Conservation (phyloP, 78 protist species). For the Bigelowiella natans region DNA sequence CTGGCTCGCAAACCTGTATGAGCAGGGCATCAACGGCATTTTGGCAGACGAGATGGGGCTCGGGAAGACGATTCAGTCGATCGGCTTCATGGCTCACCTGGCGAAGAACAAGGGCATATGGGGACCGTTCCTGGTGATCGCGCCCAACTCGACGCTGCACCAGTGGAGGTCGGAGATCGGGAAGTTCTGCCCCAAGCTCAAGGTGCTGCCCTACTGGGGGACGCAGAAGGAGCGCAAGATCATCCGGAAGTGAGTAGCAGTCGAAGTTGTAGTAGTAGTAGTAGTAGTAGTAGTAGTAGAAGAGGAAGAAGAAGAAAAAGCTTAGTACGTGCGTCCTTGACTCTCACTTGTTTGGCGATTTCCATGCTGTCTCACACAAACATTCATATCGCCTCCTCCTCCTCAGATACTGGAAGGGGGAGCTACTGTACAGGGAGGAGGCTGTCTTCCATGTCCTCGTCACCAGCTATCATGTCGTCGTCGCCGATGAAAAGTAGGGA, state of each 20-base stretch:
- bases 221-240: not conserved
- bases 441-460: not conserved
- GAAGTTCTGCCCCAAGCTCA: constrained; percentile 12
- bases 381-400: too few species aligned
- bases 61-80: constrained; percentile 15
- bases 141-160: constrained; percentile 5
- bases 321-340: too few species aligned
- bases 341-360: too few species aligned
- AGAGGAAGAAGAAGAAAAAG: too few species aligned
- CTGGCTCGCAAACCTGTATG: constrained; percentile 74
- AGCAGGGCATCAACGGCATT: constrained; percentile 83
- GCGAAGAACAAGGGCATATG: not conserved
- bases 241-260: too few species aligned
- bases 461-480: not conserved
- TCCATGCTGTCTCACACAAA: too few species aligned
- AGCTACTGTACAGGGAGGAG: not conserved
- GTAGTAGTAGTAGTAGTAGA: too few species aligned
- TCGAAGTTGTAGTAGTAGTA: too few species aligned
- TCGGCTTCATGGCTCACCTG: constrained; percentile 4
- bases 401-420: not conserved
- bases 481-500: not conserved
- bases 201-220: not conserved
- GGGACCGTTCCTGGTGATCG: constrained; percentile 9
- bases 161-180: not conserved
- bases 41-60: constrained; percentile 60